These are phyloP conservation scores for Penicillium longicatenatum DNA, from an alignment of 495 filamentous ascomycete species.

Conservation along the genomic window DNA sequence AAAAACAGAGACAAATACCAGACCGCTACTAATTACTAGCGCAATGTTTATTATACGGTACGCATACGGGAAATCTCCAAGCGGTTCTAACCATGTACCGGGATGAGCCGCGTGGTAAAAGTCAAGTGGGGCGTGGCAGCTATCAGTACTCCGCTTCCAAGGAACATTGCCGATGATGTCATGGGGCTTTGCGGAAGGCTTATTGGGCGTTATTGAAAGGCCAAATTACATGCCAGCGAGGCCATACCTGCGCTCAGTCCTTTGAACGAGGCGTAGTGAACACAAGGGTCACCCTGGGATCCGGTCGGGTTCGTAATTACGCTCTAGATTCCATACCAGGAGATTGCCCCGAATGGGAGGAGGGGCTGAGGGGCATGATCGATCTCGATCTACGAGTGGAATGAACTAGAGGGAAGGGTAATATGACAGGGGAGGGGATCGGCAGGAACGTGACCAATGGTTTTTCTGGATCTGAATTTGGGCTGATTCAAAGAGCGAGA, in stretches of 20 bases:
- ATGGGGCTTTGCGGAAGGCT: background rate
- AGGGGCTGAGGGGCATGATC: conserved; percentile 3
- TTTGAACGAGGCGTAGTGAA: background rate
- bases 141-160: conserved; percentile 5
- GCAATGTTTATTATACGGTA: background rate
- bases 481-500: background rate
- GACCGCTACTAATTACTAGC: background rate
- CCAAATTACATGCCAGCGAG: background rate
- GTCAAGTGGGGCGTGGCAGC: conserved; percentile 1
- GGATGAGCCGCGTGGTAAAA: conserved; percentile 8
- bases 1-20: background rate
- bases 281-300: background rate
- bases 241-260: background rate
- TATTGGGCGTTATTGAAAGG: background rate
- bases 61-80: too few relatives aligned
- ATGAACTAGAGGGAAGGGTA: conserved; percentile 17
- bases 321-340: background rate
- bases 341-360: background rate
- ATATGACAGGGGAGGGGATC: background rate
- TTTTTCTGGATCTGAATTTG: background rate
- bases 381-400: conserved; percentile 5
- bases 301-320: background rate
- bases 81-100: background rate
- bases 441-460: background rate
- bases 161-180: conserved; percentile 8